phyloP scores from a whole-genome alignment of 176 grass and related monocot genomes.

The Avena eriantha region DNA sequence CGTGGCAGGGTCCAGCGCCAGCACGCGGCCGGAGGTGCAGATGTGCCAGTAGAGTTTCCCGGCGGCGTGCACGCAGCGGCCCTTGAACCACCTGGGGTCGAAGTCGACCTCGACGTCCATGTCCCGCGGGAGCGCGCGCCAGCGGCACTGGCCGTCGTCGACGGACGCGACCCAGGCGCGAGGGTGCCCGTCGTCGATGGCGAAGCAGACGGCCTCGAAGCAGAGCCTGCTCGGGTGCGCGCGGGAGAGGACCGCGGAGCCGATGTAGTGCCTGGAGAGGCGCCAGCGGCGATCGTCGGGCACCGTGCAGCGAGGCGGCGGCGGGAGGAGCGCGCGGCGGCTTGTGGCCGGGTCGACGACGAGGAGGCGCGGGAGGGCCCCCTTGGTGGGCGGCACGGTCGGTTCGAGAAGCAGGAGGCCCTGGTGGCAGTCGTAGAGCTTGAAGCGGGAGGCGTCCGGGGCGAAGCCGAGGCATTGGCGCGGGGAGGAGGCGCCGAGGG shows the following conservation, averaged over 20 bases:
- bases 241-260: slow-evolving; percentile 24
- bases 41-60: slow-evolving; percentile 29
- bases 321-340: not conserved
- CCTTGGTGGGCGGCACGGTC: no score
- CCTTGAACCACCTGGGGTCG: not conserved
- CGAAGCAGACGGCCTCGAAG: slow-evolving; percentile 39
- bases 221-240: slow-evolving; percentile 24
- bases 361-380: slow-evolving; percentile 3
- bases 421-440: slow-evolving; percentile 23
- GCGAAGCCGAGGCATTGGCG: slow-evolving; percentile 20
- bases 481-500: slow-evolving; percentile 20
- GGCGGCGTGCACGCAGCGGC: slow-evolving; percentile 21
- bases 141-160: not conserved
- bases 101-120: not conserved
- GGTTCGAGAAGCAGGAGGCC: slow-evolving; percentile 37
- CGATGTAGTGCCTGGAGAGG: not conserved
- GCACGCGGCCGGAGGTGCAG: slow-evolving; percentile 14
- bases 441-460: not conserved
- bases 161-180: slow-evolving; percentile 11
- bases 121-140: slow-evolving; percentile 30
- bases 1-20: slow-evolving; percentile 14
- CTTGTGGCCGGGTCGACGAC: slow-evolving; percentile 7
- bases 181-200: not conserved
- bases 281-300: not conserved
- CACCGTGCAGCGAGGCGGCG: not conserved